phyloP scores from a whole-genome alignment of 2,329 filamentous ascomycete species.

The Xylaria sp. region DNA sequence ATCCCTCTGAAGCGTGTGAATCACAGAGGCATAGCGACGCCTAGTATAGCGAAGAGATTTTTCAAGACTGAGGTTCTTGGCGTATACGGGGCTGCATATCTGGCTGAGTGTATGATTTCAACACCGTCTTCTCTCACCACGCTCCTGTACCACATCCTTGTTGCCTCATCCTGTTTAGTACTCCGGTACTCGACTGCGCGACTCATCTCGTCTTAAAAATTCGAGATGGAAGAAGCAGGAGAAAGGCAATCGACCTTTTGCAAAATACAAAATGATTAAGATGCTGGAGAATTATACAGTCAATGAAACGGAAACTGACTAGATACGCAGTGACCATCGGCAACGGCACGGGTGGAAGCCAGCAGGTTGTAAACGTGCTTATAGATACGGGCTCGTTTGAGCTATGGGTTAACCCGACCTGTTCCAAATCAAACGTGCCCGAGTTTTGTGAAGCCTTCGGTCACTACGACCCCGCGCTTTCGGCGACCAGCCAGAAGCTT shows the following conservation, averaged over 20 bases:
- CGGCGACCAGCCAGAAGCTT: slow-evolving; percentile 53
- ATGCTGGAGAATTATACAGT: not conserved
- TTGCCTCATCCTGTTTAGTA: not conserved
- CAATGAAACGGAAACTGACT: slow-evolving; percentile 24
- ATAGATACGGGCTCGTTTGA: slow-evolving; percentile 64
- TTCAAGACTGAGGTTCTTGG: slow-evolving; percentile 45
- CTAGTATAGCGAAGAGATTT: slow-evolving; percentile 44
- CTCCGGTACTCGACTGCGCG: too few species aligned
- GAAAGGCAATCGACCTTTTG: not conserved
- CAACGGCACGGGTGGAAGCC: slow-evolving; percentile 48
- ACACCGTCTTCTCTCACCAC: not conserved
- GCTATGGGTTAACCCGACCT: slow-evolving; percentile 65
- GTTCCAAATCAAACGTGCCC: slow-evolving; percentile 49
- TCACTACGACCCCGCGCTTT: slow-evolving; percentile 56
- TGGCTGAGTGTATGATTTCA: slow-evolving; percentile 44
- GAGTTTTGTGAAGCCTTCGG: slow-evolving; percentile 55
- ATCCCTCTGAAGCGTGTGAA: slow-evolving; percentile 46
- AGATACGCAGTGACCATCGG: slow-evolving; percentile 54
- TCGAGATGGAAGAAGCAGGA: not conserved
- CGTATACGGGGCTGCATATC: slow-evolving; percentile 47
- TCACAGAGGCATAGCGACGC: slow-evolving; percentile 40
- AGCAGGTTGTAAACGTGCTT: slow-evolving; percentile 57
- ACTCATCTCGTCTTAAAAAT: not conserved
- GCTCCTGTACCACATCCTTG: not conserved
- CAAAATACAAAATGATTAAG: not conserved